Evolutionary conservation across 129 eudicot genomes (phyloP).

Genomic region (Tanacetum coccineum): DNA sequence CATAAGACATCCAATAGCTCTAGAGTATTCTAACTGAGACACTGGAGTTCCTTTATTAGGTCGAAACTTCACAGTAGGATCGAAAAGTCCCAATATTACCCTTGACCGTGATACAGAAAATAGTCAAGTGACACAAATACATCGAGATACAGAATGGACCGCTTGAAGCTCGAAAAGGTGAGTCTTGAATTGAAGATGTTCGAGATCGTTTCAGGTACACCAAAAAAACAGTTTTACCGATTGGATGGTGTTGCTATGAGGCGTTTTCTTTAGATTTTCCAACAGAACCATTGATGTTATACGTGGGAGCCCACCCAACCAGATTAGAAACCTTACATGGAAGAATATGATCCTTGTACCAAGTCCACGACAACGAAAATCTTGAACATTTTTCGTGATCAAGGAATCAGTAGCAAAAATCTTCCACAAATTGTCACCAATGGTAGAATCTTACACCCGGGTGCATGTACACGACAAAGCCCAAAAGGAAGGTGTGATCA

Average conservation of each 20-base stretch:
- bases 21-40: too few relatives aligned
- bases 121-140: constrained; percentile 27
- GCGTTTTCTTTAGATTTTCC: constrained; percentile 52
- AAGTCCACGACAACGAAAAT: constrained; percentile 93
- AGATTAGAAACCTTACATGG: constrained; percentile 83
- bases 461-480: constrained; percentile 56
- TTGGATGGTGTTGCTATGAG: constrained; percentile 49
- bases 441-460: constrained; percentile 68
- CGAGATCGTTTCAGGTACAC: constrained; percentile 57
- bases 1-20: too few relatives aligned
- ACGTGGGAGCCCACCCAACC: constrained; percentile 79
- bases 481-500: constrained; percentile 79
- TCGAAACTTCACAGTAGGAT: constrained; percentile 62
- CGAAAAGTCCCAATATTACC: constrained; percentile 32
- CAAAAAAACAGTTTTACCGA: constrained; percentile 39
- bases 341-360: constrained; percentile 91
- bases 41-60: too few relatives aligned
- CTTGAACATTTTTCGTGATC: constrained; percentile 59
- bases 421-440: constrained; percentile 71
- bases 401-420: constrained; percentile 59
- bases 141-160: constrained; percentile 30
- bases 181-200: constrained; percentile 53
- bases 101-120: constrained; percentile 25
- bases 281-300: constrained; percentile 42
- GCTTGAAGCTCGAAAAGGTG: constrained; percentile 61